Evolutionary conservation across 345 rosid species (phyloP).

Genomic region (Noccaea bulbosa): DNA sequence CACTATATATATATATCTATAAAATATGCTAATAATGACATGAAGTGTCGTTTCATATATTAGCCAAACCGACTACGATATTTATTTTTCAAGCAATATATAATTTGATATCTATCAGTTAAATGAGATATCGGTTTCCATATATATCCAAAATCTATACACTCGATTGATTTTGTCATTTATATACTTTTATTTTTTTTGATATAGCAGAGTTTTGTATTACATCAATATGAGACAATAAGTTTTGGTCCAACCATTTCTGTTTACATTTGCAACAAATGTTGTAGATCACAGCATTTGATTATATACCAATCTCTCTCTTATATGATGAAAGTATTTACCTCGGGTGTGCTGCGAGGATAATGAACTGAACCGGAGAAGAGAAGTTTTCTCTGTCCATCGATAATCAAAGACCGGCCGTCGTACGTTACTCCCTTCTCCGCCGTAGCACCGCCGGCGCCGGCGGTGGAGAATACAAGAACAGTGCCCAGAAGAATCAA

Average conservation of each 20-base stretch:
- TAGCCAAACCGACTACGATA: not conserved
- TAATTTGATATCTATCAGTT: not conserved
- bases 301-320: not conserved
- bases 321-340: conserved; percentile 20
- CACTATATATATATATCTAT: not conserved
- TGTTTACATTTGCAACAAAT: conserved; percentile 9
- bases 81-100: conserved; percentile 4
- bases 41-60: not conserved
- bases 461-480: conserved; percentile 18
- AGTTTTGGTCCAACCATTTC: conserved; percentile 31
- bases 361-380: conserved; percentile 68
- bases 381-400: conserved; percentile 57
- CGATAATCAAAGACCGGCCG: conserved; percentile 57
- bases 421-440: conserved; percentile 48
- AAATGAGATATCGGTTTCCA: not conserved
- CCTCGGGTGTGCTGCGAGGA: conserved; percentile 71
- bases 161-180: not conserved
- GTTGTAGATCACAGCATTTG: not conserved
- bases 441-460: conserved; percentile 35
- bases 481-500: conserved; percentile 28
- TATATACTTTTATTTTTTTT: not conserved
- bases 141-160: conserved; percentile 6
- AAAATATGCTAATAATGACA: not conserved
- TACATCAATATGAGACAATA: conserved; percentile 14
- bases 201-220: conserved; percentile 21